Conservation (phyloP, 1,284 basidiomycete genomes). For the Athelia psychrophila region DNA sequence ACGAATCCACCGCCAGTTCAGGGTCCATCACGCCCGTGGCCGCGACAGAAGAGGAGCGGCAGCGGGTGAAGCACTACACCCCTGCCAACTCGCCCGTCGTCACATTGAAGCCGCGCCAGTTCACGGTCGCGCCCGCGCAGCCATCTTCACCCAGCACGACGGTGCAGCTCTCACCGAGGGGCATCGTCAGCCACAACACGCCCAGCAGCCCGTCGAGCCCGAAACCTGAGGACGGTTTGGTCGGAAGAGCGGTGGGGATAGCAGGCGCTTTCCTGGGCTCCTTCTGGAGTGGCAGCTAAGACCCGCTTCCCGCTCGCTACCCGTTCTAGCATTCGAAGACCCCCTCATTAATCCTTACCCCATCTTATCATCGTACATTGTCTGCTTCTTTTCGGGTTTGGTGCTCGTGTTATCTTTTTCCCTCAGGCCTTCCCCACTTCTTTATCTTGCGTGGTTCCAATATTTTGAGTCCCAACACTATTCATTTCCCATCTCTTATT, state of each 20-base stretch:
- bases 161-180: slow-evolving; percentile 8
- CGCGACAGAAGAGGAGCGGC: slow-evolving; percentile 34
- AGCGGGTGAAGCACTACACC: slow-evolving; percentile 36
- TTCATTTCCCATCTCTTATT: too few relatives aligned
- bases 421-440: too few relatives aligned
- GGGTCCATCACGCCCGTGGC: slow-evolving; percentile 15
- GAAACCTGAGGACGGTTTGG: slow-evolving; percentile 34
- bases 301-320: background rate
- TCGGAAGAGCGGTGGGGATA: slow-evolving; percentile 70
- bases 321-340: background rate
- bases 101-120: slow-evolving; percentile 23
- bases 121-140: slow-evolving; percentile 9
- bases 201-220: slow-evolving; percentile 23
- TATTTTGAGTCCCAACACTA: too few relatives aligned
- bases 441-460: too few relatives aligned
- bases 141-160: slow-evolving; percentile 10
- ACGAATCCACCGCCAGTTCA: slow-evolving; percentile 9
- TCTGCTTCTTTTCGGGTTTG: too few relatives aligned
- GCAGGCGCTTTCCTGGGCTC: slow-evolving; percentile 59
- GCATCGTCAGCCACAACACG: slow-evolving; percentile 26
- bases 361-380: background rate
- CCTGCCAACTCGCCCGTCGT: slow-evolving; percentile 48
- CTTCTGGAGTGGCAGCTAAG: background rate
- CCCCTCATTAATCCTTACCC: background rate
- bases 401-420: too few relatives aligned